These are phyloP conservation scores for Tephrocybe rancida DNA, from an alignment of 768 basidiomycete species.

Conservation along the genomic window DNA sequence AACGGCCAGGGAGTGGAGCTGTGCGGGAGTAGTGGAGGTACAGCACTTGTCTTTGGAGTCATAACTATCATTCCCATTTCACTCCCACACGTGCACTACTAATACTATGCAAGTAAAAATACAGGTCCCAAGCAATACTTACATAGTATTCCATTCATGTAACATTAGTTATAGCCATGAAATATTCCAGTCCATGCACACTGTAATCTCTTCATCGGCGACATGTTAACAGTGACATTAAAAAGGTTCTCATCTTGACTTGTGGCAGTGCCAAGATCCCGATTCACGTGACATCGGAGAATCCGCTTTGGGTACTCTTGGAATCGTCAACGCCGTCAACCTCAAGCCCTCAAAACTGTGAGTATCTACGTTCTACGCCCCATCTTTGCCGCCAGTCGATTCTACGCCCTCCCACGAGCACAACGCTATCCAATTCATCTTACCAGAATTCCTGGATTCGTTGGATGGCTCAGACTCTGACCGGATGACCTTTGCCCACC, in stretches of 20 bases:
- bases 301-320: slow-evolving; percentile 15
- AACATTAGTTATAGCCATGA: too few relatives aligned
- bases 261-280: slow-evolving; percentile 6
- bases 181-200: too few relatives aligned
- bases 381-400: slow-evolving; percentile 16
- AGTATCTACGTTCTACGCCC: slow-evolving; percentile 36
- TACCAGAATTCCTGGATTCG: slow-evolving; percentile 2
- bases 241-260: not conserved
- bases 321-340: slow-evolving; percentile 44
- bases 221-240: too few relatives aligned
- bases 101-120: too few relatives aligned
- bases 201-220: too few relatives aligned
- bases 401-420: slow-evolving; percentile 14
- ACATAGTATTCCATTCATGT: too few relatives aligned
- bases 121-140: too few relatives aligned
- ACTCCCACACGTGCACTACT: slow-evolving; percentile 8
- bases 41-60: too few relatives aligned
- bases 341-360: slow-evolving; percentile 55
- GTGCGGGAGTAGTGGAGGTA: slow-evolving; percentile 6
- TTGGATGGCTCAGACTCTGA: slow-evolving; percentile 22
- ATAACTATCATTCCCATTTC: slow-evolving; percentile 1
- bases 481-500: slow-evolving; percentile 35
- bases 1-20: slow-evolving; percentile 8
- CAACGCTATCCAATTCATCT: slow-evolving; percentile 11
- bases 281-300: slow-evolving; percentile 2